Conservation (phyloP, 805 yeast genomes). For the Kazachstania viticola region DNA sequence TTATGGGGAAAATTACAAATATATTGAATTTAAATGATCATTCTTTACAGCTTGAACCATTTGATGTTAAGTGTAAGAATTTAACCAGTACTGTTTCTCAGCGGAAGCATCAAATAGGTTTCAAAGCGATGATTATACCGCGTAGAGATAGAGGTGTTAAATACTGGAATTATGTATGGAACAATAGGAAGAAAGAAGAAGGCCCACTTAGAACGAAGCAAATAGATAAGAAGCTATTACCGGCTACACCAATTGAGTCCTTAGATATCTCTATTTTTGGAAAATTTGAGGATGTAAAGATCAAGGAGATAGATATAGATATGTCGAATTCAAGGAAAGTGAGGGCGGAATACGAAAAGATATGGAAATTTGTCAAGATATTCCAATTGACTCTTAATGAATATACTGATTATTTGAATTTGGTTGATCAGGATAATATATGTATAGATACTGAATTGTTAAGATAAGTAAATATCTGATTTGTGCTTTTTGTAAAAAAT, state of each 20-base stretch:
- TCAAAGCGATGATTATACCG: constrained; percentile 7
- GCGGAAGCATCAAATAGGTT: constrained; percentile 1
- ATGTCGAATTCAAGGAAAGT: constrained; percentile 4
- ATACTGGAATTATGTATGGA: constrained; percentile 5
- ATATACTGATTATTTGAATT: constrained; percentile 14
- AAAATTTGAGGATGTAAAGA: background rate
- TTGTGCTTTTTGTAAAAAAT: no score
- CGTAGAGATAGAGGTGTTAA: constrained; percentile 1
- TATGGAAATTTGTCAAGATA: constrained; percentile 10
- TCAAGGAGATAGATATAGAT: background rate
- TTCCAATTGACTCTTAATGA: constrained; percentile 21
- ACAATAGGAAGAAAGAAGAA: background rate
- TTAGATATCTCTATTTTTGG: constrained; percentile 1
- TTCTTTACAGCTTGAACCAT: constrained; percentile 4
- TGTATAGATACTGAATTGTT: constrained; percentile 16
- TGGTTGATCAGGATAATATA: constrained; percentile 10
- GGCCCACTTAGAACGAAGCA: background rate
- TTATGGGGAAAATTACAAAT: constrained; percentile 4
- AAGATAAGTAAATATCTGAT: background rate
- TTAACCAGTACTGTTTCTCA: background rate
- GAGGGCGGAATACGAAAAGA: constrained; percentile 11
- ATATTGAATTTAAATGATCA: background rate
- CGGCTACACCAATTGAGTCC: background rate
- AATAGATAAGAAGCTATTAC: background rate
- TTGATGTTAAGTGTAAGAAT: constrained; percentile 1